Evolutionary conservation across 495 filamentous ascomycete species (phyloP), one percentile per base, ranked within the genome.

Genomic region (Trichoderma asperelloides): DNA sequence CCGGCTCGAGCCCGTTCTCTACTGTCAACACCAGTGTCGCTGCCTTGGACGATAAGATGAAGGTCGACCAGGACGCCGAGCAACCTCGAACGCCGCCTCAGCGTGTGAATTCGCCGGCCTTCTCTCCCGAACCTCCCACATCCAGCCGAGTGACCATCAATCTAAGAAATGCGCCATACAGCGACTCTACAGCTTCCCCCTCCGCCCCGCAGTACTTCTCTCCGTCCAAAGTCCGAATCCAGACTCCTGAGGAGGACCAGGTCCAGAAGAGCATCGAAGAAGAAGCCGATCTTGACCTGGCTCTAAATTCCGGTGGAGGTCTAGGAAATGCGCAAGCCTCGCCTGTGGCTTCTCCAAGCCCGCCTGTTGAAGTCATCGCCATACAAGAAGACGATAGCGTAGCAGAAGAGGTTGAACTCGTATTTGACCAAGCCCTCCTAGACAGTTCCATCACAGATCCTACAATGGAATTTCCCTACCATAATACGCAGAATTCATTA

Each of bases 71-170:
- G 25, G 55, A 27, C 23, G 13, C 55, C 55, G 7, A 60, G 11
- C 25, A 60, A 71, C 69, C 64, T 64, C 67, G 67, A 68, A 66
- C 6, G 66, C 69, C 64, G 65, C 62, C 66, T 62, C 70, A 64
- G 70, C 77, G 2, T 30, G 55, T 27, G 8, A 12, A 33, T 25
- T 60, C 55, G 25, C 27, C 55, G 4, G n/a, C 55, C 55, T 21
- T 30, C 25, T 64, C 72, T 13, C 67, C 74, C 16, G 77, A 71
- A 9, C 75, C 76, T 18, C 76, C 75, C 7, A 13, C 25, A 47
- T 81, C 80, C 16, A 84, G 80, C 72, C 76, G 77, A 69, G 81
- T 85, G 65, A 85, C 83, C 21, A 79, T 85, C 55, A 85, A 86
- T 66, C 73, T 85, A 23, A 78, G 83, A 65, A 84, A 77, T 63